Evolutionary conservation across 1,284 basidiomycete species (phyloP).

Genomic region (Cryptococcus hybrid): DNA sequence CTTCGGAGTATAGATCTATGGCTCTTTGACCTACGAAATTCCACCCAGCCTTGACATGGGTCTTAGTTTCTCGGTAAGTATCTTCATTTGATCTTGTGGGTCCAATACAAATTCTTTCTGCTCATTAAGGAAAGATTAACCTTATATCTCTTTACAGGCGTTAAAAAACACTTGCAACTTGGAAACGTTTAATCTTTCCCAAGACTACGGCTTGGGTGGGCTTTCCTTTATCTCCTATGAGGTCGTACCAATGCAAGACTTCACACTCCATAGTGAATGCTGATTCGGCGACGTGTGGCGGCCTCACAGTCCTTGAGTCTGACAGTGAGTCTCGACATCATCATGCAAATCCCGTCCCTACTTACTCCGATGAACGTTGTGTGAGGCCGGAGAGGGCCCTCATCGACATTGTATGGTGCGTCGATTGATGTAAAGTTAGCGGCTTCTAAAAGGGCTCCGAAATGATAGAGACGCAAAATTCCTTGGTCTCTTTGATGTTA

Average conservation of each 20-base stretch:
- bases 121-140: conserved; percentile 32
- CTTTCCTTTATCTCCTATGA: conserved; percentile 51
- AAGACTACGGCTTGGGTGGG: conserved; percentile 61
- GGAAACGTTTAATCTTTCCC: conserved; percentile 63
- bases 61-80: conserved; percentile 55
- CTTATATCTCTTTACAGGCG: not conserved
- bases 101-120: conserved; percentile 59
- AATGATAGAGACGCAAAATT: conserved; percentile 74
- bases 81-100: conserved; percentile 48
- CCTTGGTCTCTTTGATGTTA: conserved; percentile 65
- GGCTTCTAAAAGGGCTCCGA: conserved; percentile 71
- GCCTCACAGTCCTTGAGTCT: conserved; percentile 54
- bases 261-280: conserved; percentile 71
- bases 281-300: conserved; percentile 67
- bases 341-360: conserved; percentile 8
- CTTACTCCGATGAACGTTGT: conserved; percentile 59
- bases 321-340: not conserved
- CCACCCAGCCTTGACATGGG: conserved; percentile 66
- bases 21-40: conserved; percentile 53
- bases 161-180: conserved; percentile 51
- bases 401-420: conserved; percentile 62
- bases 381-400: conserved; percentile 71
- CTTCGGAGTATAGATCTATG: not conserved
- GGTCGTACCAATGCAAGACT: conserved; percentile 61
- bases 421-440: conserved; percentile 68